Percentiles rank a stretch among this genome's conserved stretches.
phyloP scores from a whole-genome alignment of 352 stramenopile genomes.

The Globisporangium uncinulatum region DNA sequence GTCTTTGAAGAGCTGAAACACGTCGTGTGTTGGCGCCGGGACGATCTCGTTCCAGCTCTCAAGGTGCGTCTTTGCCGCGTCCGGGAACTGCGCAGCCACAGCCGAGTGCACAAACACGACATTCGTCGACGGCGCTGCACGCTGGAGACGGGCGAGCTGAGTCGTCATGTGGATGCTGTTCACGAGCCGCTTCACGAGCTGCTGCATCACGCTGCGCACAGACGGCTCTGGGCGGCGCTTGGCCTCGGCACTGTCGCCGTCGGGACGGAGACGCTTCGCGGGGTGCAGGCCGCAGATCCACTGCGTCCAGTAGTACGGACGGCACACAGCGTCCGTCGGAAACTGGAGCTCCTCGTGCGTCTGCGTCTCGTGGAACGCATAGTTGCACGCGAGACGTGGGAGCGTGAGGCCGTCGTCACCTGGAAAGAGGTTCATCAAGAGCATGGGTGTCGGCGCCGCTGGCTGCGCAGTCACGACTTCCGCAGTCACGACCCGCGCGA shows the following conservation, averaged over 20 bases:
- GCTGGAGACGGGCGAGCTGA: conserved; percentile 37
- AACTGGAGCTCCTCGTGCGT: conserved; percentile 35
- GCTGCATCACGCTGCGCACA: conserved; percentile 53
- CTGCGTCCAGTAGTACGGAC: conserved; percentile 70
- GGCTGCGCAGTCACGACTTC: conserved; percentile 29
- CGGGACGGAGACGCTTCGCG: conserved; percentile 26
- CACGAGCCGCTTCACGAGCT: conserved; percentile 56
- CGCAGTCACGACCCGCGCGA: conserved; percentile 45
- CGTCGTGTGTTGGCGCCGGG: conserved; percentile 19
- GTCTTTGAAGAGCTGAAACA: conserved; percentile 42
- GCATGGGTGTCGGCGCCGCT: conserved; percentile 9
- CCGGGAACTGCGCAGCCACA: conserved; percentile 34
- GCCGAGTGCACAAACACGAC: conserved; percentile 32
- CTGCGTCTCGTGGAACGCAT: conserved; percentile 30
- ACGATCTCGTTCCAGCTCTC: conserved; percentile 44
- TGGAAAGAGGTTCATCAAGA: conserved; percentile 63
- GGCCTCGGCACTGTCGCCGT: neutral
- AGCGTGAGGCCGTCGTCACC: conserved; percentile 43
- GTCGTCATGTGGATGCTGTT: conserved; percentile 33
- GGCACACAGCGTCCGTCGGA: conserved; percentile 24
- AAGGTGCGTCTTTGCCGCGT: conserved; percentile 40
- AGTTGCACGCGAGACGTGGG: conserved; percentile 37
- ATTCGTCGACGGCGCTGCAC: conserved; percentile 5
- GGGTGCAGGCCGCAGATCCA: conserved; percentile 67
- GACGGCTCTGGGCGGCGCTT: conserved; percentile 50